Evolutionary conservation across 768 basidiomycete species (phyloP), one percentile per base, ranked within the genome.

Genomic region (Boletus rufocinnamomeus): DNA sequence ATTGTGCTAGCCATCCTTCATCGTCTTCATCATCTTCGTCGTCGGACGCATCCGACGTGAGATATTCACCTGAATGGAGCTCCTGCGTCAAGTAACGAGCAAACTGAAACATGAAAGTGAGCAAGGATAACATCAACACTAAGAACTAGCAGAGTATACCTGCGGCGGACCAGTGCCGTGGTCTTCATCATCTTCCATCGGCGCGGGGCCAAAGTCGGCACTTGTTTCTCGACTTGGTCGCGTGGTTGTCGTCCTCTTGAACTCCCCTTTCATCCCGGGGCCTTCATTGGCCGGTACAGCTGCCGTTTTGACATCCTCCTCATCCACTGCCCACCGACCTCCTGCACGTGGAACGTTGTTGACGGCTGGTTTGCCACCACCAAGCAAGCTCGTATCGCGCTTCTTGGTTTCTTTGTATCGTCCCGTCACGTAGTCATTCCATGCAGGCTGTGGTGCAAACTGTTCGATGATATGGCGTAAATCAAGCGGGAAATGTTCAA

Each of bases 351-450:
- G 72, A 43, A 57, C 66, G 28, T 76, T 72, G 11, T 70, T 71
- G 27, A 90, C 70, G 0, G 82, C 79, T 6, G 91, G 91, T 71
- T 90, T 92, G 7, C 91, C 91, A 19, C 95, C 96, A 4, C 94
- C 95, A 17, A 98, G 81, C 10, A 90, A 79, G 61, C 83, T 83
- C 16, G 80, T 82, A 67, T 98, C 95, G 41, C 86, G 85, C 61
- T 82, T 83, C 76, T 93, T 93, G 11, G 93, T 91, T 72, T 97
- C 94, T 38, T 84, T 81, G 65, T 95, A 93, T 37, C 91, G 77
- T 6, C 91, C 92, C 3, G 82, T 84, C 41, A 98, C 93, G 63
- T 94, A 99, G 38, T 88, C 83, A 56, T 93, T 88, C 97, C 97
- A 99, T 47, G 86, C 84, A 3, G 84, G 79, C 49, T 88, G 85